Base-by-base conservation (phyloP, 768 basidiomycete species). In the Exidia glandulosa region DNA sequence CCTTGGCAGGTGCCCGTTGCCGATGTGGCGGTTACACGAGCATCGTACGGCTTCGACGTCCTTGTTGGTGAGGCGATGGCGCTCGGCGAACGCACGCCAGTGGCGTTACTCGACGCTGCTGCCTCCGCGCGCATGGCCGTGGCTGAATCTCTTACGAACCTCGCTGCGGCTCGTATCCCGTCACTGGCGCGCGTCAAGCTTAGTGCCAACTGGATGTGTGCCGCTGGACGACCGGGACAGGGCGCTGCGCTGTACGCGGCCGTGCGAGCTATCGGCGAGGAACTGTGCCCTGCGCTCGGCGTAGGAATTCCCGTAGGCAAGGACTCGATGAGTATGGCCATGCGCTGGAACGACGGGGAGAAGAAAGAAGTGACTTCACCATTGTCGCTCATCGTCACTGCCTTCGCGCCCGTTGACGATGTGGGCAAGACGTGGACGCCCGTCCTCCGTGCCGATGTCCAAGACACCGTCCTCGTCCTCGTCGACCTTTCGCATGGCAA, bases 151-250 rank as follows among this genome's bases (percentile, higher is more conserved):
- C 79, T 99, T 47, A 93, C 88, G 65, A 99, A 98, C 73, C 79
- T 98, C 61, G 83, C 82, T 0, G 94, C 96, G 4, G 85, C 94
- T 1, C 79, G 81, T 55, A 75, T 94, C 41, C 81, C 81, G 2
- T 79, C 81, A 29, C 75, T 97, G 33, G 77, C 79, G 2, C 77
- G 79, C 60, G 83, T 96, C 67, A 99, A 99, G 73, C 79, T 99
- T n/a, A 94, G 92, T 63, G 95, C 95, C 52, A 99, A 99, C 72
- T 99, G 96, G 96, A 99, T 99, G 96, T 93, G 90, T 61, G 94
- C 94, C 2, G 91, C 95, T 4, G 86, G 85, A 9, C 88, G 88
- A 69, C 77, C 84, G 66, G 88, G 94, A 50, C 95, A 98, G 68
- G 95, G 95, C 12, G 85, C 85, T 0, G 86, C 80, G 12, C 77